Evolutionary conservation across 2,329 filamentous ascomycete species (phyloP), one percentile per base, ranked within the genome.

Genomic region (Metarhizium brunneum): DNA sequence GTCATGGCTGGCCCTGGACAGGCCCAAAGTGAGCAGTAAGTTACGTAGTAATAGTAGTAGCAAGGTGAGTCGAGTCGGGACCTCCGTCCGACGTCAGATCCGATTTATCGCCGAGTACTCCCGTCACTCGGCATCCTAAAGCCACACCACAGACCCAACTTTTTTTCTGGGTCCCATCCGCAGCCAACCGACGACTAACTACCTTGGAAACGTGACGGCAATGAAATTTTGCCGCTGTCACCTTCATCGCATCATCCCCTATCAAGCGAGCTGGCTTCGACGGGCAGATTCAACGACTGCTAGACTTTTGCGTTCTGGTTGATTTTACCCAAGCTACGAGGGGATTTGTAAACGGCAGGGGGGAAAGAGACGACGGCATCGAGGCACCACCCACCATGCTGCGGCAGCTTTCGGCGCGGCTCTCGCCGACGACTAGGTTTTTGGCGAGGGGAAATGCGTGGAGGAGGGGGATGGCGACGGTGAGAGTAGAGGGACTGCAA

Each of bases 401-500:
- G 61, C 69, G 71, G 63, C 66, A 68, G 59, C 62, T 71, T 56
- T 64, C 65, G 55, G 54, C 70, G 54, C 62, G 67, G 58, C 55
- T 72, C 54, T 50, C 60, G 61, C 61, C 62, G 56, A 57, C 58
- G 42, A 57, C 58, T n/a, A 64, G 57, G 56, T 50, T 61, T 48
- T 58, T 65, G 38, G 56, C 63, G 25, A 62, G 60, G 35, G 62
- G 66, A 50, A 50, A 8, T 38, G n/a, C 13, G 18, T 32, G 30
- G n/a, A 50, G 4, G 47, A 58, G 47, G 18, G 40, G 45, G 8
- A 48, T 72, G 62, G 69, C 70, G 30, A 70, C 68, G 13, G 61
- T 71, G 1, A 52, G 62, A 14, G 68, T 72, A 13, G 66, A 71
- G 50, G 70, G 68, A 14, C 71, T 72, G 47, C 68, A 63, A 45